Evolutionary conservation across 768 basidiomycete genomes (phyloP), one percentile per base, ranked within the genome.

Genomic region (Amanita exitialis): DNA sequence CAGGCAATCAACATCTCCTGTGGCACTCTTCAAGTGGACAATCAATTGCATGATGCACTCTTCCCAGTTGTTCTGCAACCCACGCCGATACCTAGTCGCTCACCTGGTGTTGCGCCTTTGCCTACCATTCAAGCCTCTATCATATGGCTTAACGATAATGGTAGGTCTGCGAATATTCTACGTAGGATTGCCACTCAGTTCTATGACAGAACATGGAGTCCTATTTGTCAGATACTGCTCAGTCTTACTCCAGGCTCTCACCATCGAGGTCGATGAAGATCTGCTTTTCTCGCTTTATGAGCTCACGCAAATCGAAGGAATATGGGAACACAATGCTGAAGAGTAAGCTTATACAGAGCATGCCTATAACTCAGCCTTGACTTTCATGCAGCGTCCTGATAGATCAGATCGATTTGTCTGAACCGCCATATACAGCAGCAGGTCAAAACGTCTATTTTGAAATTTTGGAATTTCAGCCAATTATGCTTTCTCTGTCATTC

Each of bases 201-300:
- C 46, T 44, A 10, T 37, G 49, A 30, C 46, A 99, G 96, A 86
- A n/a, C 96, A 98, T 57, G 96, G 96, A 15, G 96, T 99, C 7
- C 66, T 91, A n/a, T 98, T 96, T 64, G 76, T 99, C 70, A 98
- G 98, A 67, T 98, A 98, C 61, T 95, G 90, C 49, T 94, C 94
- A 1, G 78, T 98, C 47, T 69, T 99, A 12, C 70, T 99, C 13
- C 96, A 99, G 62, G 90, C 94, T 2, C 71, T 98, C 65, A 96
- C 92, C 0, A 82, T 99, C 13, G 93, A 97, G 61, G 79, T 89
- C n/a, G 96, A 99, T 62, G 96, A 99, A 67, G 96, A 98, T 66
- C 82, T 99, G 55, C 65, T 98, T 35, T 97, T 92, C 59, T 82
- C 94, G 0, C 66, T 98, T 8, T 86, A 93, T 59, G 95, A 99